These are phyloP conservation scores for Calophaca sinica DNA, from an alignment of 306 rosid species.

Conservation along the genomic window DNA sequence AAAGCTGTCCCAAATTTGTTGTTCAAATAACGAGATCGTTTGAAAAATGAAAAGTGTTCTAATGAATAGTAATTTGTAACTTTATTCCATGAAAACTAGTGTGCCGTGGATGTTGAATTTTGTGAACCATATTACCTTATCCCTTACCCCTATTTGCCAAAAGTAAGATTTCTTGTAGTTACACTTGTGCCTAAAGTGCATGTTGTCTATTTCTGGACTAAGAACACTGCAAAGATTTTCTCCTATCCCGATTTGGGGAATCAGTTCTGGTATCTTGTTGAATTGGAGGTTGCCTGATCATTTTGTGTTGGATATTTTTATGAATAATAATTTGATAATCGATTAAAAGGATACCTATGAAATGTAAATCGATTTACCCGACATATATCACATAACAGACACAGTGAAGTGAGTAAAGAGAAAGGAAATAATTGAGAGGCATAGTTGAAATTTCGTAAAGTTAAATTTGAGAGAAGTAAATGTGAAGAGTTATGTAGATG, in stretches of 20 bases:
- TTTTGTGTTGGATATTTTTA: conserved; percentile 4
- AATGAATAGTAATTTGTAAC: background rate
- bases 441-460: background rate
- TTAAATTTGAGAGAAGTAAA: conserved; percentile 2
- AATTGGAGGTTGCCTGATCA: background rate
- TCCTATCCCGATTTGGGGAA: background rate
- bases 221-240: conserved; percentile 1
- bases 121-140: conserved; percentile 17
- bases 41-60: conserved; percentile 6
- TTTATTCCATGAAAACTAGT: conserved; percentile 7
- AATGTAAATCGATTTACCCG: background rate
- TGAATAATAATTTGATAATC: conserved; percentile 21
- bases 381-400: background rate
- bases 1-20: too few relatives aligned
- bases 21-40: too few relatives aligned
- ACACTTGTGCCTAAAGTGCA: background rate
- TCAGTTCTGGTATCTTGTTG: conserved; percentile 4
- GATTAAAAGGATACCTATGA: background rate
- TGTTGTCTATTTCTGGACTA: background rate
- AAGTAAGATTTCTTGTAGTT: conserved; percentile 17
- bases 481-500: conserved; percentile 3
- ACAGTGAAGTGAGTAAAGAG: background rate
- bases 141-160: background rate
- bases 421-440: background rate
- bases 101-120: conserved; percentile 19